phyloP scores from a whole-genome alignment of 805 yeast species.

The Metschnikowia cerradonensis region DNA sequence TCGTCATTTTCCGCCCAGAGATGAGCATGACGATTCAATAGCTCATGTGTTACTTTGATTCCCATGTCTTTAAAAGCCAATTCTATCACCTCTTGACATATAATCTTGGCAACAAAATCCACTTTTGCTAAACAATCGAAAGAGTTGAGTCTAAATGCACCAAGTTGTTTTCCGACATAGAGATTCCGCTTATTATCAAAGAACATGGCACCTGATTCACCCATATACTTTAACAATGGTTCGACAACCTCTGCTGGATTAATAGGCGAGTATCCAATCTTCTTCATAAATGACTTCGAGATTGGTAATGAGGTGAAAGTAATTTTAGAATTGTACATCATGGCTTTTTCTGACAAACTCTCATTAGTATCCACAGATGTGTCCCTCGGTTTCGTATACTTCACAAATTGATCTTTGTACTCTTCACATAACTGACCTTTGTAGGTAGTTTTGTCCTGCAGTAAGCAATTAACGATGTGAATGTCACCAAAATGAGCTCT shows the following conservation, averaged over 20 bases:
- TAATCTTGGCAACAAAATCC: conserved; percentile 43
- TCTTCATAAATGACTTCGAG: conserved; percentile 29
- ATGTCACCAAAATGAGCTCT: conserved; percentile 47
- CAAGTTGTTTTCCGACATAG: conserved; percentile 46
- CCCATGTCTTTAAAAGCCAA: conserved; percentile 44
- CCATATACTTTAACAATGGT: conserved; percentile 29
- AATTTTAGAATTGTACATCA: conserved; percentile 17
- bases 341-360: conserved; percentile 21
- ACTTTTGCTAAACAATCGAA: conserved; percentile 48
- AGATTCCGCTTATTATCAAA: conserved; percentile 32
- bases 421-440: conserved; percentile 45
- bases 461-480: conserved; percentile 47
- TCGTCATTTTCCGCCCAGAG: conserved; percentile 49
- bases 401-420: conserved; percentile 22
- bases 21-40: conserved; percentile 36
- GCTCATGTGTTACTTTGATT: conserved; percentile 28
- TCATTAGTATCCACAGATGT: conserved; percentile 3
- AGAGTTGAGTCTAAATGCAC: conserved; percentile 48
- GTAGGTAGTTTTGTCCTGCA: conserved; percentile 35
- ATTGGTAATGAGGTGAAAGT: conserved; percentile 30
- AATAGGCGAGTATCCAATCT: conserved; percentile 29
- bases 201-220: conserved; percentile 45
- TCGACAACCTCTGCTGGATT: conserved; percentile 33
- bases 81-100: conserved; percentile 47
- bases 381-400: conserved; percentile 9